Percentiles rank a stretch among this genome's conserved stretches.
These are phyloP conservation scores for Butyriboletus loyo DNA, from an alignment of 768 basidiomycete species.

Conservation along the genomic window DNA sequence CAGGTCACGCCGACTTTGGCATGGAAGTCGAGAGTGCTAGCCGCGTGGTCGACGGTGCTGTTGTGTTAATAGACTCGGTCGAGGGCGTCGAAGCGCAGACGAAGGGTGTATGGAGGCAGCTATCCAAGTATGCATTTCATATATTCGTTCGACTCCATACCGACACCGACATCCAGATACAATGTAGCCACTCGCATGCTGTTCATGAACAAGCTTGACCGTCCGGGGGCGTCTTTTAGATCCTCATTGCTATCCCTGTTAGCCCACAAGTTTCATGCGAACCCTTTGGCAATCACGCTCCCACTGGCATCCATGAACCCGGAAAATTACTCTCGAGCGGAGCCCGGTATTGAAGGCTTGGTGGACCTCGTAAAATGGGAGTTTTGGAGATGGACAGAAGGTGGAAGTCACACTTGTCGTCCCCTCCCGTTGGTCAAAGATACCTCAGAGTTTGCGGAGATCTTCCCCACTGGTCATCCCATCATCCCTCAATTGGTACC, in stretches of 20 bases:
- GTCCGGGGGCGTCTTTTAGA: slow-evolving; percentile 78
- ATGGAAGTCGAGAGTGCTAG: slow-evolving; percentile 96
- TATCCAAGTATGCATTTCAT: slow-evolving; percentile 65
- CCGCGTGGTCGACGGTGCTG: slow-evolving; percentile 84
- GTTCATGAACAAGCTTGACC: slow-evolving; percentile 86
- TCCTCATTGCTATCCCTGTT: slow-evolving; percentile 71
- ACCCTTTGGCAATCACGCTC: slow-evolving; percentile 65
- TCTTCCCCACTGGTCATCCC: slow-evolving; percentile 63
- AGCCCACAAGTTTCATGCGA: slow-evolving; percentile 70
- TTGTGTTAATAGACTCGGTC: slow-evolving; percentile 85
- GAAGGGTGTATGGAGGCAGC: slow-evolving; percentile 82
- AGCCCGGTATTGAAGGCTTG: slow-evolving; percentile 82
- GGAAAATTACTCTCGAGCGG: slow-evolving; percentile 62
- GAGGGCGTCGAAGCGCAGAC: slow-evolving; percentile 92
- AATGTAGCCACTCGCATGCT: slow-evolving; percentile 74
- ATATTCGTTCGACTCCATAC: neutral
- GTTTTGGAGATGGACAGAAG: slow-evolving; percentile 68
- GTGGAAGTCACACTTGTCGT: slow-evolving; percentile 41
- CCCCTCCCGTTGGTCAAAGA: slow-evolving; percentile 52
- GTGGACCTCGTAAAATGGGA: slow-evolving; percentile 85
- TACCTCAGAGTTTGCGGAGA: slow-evolving; percentile 37
- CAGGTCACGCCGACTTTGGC: slow-evolving; percentile 93
- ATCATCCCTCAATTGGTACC: slow-evolving; percentile 60
- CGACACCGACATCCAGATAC: slow-evolving; percentile 50
- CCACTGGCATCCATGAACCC: slow-evolving; percentile 78